Conservation (phyloP, 2,329 filamentous ascomycete genomes). For the Cercospora sesami region DNA sequence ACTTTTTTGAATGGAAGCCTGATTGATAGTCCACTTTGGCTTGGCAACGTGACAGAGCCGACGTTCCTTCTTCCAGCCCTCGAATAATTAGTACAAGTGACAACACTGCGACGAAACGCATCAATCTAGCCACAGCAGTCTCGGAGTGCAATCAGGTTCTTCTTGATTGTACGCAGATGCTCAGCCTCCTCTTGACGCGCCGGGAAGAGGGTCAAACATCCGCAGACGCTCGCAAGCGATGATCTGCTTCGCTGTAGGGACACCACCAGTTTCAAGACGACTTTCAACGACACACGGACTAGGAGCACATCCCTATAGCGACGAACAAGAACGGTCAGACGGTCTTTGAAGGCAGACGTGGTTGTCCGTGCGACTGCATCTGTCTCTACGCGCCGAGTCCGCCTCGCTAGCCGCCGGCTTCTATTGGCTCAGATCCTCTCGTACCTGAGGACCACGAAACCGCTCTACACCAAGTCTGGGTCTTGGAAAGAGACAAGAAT, state of each 20-base stretch:
- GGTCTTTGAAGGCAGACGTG: not conserved
- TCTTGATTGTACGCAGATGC: not conserved
- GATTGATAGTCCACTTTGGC: not conserved
- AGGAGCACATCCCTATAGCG: not conserved
- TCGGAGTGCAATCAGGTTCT: not conserved
- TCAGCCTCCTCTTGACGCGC: slow-evolving; percentile 18
- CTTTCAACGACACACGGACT: slow-evolving; percentile 1
- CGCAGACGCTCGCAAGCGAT: slow-evolving; percentile 25
- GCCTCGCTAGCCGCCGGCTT: slow-evolving; percentile 26
- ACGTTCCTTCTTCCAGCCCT: not conserved
- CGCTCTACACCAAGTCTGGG: slow-evolving; percentile 14
- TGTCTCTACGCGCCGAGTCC: slow-evolving; percentile 28
- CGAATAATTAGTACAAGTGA: not conserved
- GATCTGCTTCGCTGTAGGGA: slow-evolving; percentile 5
- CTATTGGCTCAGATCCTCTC: slow-evolving; percentile 26
- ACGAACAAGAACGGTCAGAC: not conserved
- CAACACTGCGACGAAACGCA: not conserved
- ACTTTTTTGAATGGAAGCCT: not conserved
- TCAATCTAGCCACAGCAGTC: not conserved
- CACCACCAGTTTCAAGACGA: slow-evolving; percentile 8
- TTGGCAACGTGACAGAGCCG: not conserved
- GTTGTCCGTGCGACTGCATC: slow-evolving; percentile 23
- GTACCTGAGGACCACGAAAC: slow-evolving; percentile 25
- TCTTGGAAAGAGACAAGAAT: slow-evolving; percentile 23
- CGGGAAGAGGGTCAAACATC: slow-evolving; percentile 26